Conservation (phyloP, 1,284 basidiomycete species). For the Cutaneotrichosporon arboriforme region DNA sequence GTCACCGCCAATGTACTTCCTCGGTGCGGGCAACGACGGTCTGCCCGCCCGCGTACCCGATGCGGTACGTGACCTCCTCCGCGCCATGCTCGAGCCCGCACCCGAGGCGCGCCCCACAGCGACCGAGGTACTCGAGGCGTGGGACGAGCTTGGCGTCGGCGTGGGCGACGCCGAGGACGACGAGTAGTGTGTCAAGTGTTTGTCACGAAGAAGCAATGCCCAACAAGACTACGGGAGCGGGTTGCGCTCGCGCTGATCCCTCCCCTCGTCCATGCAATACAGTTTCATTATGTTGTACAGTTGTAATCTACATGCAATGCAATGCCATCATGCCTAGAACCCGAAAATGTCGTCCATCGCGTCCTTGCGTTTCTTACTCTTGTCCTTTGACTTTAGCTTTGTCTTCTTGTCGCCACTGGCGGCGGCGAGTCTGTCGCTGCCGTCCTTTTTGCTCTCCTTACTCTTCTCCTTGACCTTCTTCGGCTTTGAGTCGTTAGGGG, state of each 20-base stretch:
- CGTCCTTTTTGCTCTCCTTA: not conserved
- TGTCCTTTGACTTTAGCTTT: not conserved
- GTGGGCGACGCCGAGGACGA: slow-evolving; percentile 2
- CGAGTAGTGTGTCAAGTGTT: not conserved
- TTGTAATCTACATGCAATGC: not conserved
- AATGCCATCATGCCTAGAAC: slow-evolving; percentile 14
- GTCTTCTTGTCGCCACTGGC: too few relatives aligned
- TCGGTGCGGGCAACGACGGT: slow-evolving; percentile 5
- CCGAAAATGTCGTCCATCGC: slow-evolving; percentile 42
- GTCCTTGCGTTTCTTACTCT: slow-evolving; percentile 21
- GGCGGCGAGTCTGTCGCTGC: not conserved
- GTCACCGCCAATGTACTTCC: slow-evolving; percentile 25
- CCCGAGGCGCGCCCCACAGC: slow-evolving; percentile 30
- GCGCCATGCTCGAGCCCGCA: slow-evolving; percentile 34
- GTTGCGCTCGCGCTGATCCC: too few relatives aligned
- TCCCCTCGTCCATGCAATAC: not conserved
- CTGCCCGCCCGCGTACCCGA: slow-evolving; percentile 22
- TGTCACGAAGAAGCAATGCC: not conserved
- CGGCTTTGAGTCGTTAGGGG: not conserved
- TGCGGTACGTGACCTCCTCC: slow-evolving; percentile 27
- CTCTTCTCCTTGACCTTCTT: not conserved
- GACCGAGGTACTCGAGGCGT: slow-evolving; percentile 27
- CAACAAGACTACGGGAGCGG: too few relatives aligned
- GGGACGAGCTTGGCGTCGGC: slow-evolving; percentile 29
- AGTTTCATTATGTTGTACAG: not conserved